A percentile compares a stretch with the other conserved stretches of the same genome.
phyloP scores from a whole-genome alignment of 306 rosid genomes.

The Dalbergia cochinchinensis region DNA sequence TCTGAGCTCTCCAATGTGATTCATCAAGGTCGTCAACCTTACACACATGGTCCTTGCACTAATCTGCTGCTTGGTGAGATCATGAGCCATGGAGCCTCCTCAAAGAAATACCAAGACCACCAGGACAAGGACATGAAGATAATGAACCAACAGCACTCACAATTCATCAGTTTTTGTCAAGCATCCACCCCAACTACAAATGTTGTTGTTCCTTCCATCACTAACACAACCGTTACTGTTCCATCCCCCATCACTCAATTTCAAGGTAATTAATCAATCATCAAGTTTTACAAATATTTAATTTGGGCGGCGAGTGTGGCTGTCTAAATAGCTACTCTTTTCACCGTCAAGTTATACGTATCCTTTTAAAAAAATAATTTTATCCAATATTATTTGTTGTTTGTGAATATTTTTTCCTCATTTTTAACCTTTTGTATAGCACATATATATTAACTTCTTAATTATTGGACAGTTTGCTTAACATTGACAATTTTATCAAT shows the following conservation, averaged over 20 bases:
- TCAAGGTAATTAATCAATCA: constrained; percentile 58
- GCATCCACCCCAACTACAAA: constrained; percentile 28
- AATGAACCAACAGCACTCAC: constrained; percentile 45
- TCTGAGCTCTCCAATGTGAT: constrained; percentile 60
- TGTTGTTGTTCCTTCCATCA: constrained; percentile 29
- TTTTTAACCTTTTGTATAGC: no score
- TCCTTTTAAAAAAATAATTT: no score
- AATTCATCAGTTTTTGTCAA: constrained; percentile 44
- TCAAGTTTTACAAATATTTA: background rate
- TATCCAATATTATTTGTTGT: no score
- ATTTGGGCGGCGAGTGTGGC: background rate
- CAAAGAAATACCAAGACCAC: constrained; percentile 50
- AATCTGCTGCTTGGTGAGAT: constrained; percentile 64
- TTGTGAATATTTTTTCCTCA: no score
- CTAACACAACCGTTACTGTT: constrained; percentile 42
- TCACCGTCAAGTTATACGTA: no score
- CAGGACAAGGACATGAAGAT: constrained; percentile 44
- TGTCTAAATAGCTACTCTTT: background rate
- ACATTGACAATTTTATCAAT: no score
- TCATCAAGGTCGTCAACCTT: constrained; percentile 32
- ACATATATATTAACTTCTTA: no score
- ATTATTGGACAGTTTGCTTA: no score
- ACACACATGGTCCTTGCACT: constrained; percentile 48
- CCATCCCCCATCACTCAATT: constrained; percentile 53
- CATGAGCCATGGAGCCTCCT: constrained; percentile 45